Base-by-base conservation (phyloP, 106 monocot species). In the Posidonia australis region DNA sequence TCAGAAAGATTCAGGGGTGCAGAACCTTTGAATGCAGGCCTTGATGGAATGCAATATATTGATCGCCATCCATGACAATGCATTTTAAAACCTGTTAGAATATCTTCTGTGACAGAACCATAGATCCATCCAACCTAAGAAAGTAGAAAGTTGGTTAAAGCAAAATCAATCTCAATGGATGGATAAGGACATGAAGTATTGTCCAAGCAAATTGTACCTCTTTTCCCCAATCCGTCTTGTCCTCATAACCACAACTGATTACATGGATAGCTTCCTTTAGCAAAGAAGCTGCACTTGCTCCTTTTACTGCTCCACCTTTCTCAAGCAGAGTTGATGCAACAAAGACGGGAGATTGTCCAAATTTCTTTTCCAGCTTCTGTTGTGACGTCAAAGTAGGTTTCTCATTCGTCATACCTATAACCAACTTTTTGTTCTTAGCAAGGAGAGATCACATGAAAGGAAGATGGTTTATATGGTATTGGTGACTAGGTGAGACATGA, bases 291-390 rank as follows among this genome's bases (percentile, higher is more conserved):
- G 84, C 78, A 46, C 68, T 74, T n/a, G 81, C 84, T 72, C 68
- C 66, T 44, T 84, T 74, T 31, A 75, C 69, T 11, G 68, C 61
- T 1, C 88, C 88, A 44, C 88, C 84, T 64, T 84, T 70, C 64
- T 84, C 84, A 41, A 79, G 64, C 10, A 82, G 67, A 28, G 84
- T 89, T 7, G 89, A 89, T 9, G 79, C 84, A 64, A 89, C 82
- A 70, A 84, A 89, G 48, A 82, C 89, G 20, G 84, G 72, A 54
- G 84, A 84, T 62, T 82, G 84, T 1, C 89, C 88, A 67, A 84
- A 88, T 45, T 77, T 88, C 79, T 88, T 88, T 51, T 84, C 84
- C 51, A 88, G 68, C 61, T 80, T 87, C 44, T 56, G 5, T 44
- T 76, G 63, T n/a, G 79, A 70, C 58, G 72, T 55, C 19, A 60